A percentile compares a stretch with the other conserved stretches of the same genome.
Evolutionary conservation across 2,329 filamentous ascomycete genomes (phyloP).

Genomic region (Cercospora canescens): DNA sequence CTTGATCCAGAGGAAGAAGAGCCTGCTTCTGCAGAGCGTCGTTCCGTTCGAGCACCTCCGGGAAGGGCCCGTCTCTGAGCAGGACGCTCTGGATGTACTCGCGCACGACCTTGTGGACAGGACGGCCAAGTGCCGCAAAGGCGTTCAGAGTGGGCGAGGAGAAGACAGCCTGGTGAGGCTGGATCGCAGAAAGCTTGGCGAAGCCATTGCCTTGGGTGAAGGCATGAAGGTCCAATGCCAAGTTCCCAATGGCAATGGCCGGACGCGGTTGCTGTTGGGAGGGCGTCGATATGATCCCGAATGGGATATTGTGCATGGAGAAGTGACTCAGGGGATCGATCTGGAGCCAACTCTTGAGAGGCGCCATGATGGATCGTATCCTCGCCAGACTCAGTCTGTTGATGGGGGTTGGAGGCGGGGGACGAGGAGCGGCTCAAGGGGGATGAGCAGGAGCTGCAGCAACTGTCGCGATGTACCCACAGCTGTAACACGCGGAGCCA

Average conservation of each 20-base stretch:
- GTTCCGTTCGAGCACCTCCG: conserved; percentile 65
- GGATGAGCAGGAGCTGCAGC: not conserved
- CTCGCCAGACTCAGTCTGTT: conserved; percentile 34
- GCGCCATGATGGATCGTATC: conserved; percentile 29
- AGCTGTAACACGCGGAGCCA: not conserved
- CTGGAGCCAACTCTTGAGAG: conserved; percentile 56
- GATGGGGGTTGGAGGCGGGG: not conserved
- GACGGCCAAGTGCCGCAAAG: conserved; percentile 71
- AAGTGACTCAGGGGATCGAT: conserved; percentile 66
- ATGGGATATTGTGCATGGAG: conserved; percentile 78
- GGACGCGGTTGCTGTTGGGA: conserved; percentile 58
- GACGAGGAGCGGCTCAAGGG: not conserved
- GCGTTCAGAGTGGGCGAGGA: conserved; percentile 66
- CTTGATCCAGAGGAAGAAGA: conserved; percentile 59
- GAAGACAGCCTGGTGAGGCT: conserved; percentile 63
- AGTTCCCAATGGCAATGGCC: conserved; percentile 70
- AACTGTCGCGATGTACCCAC: not conserved
- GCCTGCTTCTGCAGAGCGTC: conserved; percentile 55
- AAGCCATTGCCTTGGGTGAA: conserved; percentile 64
- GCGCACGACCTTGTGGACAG: conserved; percentile 68
- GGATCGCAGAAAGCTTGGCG: conserved; percentile 56
- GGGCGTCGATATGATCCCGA: conserved; percentile 73
- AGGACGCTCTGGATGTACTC: conserved; percentile 69
- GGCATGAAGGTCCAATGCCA: conserved; percentile 67
- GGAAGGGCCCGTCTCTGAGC: conserved; percentile 57